Percentiles rank a stretch among this genome's conserved stretches.
These are phyloP conservation scores for Eruca vesicaria DNA, from an alignment of 441 rosid genomes.

Conservation along the genomic window DNA sequence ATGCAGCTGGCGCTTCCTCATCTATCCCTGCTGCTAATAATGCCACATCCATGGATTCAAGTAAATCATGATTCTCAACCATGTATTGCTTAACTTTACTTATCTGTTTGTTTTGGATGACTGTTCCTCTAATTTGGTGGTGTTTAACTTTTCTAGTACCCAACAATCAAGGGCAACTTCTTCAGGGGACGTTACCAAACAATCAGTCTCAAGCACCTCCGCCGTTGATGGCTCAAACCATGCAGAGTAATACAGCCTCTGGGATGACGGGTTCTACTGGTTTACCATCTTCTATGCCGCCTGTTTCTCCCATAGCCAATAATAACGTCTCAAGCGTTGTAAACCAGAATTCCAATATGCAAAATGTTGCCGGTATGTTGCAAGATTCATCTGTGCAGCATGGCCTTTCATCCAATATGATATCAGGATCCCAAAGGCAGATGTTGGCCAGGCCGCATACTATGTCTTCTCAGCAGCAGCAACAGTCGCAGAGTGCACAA, in stretches of 20 bases:
- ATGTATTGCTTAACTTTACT: constrained; percentile 7
- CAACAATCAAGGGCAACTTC: constrained; percentile 57
- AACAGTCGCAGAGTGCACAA: constrained; percentile 49
- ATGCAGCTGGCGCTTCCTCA: constrained; percentile 37
- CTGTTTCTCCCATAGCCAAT: constrained; percentile 63
- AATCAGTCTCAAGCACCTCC: constrained; percentile 74
- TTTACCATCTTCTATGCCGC: constrained; percentile 59
- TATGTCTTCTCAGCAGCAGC: constrained; percentile 66
- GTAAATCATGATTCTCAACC: constrained; percentile 38
- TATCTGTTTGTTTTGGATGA: constrained; percentile 11
- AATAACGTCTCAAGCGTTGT: constrained; percentile 43
- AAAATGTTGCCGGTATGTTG: constrained; percentile 57
- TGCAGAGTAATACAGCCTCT: constrained; percentile 60
- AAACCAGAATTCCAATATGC: constrained; percentile 67
- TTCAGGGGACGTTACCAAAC: constrained; percentile 48
- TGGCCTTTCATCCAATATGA: constrained; percentile 56
- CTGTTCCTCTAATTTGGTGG: constrained; percentile 5
- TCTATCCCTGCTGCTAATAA: constrained; percentile 42
- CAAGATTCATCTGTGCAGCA: constrained; percentile 63
- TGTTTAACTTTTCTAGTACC: constrained; percentile 38
- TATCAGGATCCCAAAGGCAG: constrained; percentile 69
- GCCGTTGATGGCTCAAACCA: constrained; percentile 57
- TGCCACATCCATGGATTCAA: constrained; percentile 57
- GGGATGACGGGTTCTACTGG: constrained; percentile 66
- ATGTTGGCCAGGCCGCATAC: constrained; percentile 68